Evolutionary conservation across 2,329 filamentous ascomycete genomes (phyloP), one percentile per base, ranked within the genome.

Genomic region (Cryphonectria parasitica): DNA sequence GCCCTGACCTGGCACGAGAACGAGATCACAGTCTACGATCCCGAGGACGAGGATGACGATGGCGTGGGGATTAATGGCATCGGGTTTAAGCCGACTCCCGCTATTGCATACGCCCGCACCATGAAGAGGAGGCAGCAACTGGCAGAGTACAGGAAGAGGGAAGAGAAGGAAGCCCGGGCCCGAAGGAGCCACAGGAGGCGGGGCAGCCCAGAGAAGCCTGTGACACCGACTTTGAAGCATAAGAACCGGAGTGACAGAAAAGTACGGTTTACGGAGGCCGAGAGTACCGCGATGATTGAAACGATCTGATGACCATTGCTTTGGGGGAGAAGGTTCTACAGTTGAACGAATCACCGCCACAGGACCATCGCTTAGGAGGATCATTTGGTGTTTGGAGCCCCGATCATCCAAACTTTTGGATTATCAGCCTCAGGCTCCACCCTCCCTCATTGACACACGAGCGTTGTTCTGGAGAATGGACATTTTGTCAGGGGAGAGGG

Each of bases 1-100:
- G 84, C 88, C 2, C 81, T 91, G 67, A 91, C 89, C 1, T 91
- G 89, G 89, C 88, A 89, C 75, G 88, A 90, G 73, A 86, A 91
- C 74, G 89, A 91, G 76, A 91, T 91, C 72, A 91, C 89, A 1
- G 83, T 90, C 39, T 89, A 91, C 77, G 87, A 90, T 74, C 87
- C 88, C 0, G 82, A 88, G 56, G 89, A 91, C 76, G 84, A 87
- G 73, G 89, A 91, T 73, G 89, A 91, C 75, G 89, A 91, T 75
- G 89, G 89, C 66, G 87, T 86, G 3, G 89, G 89, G 31, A 88
- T 91, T 75, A 91, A 91, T 77, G 89, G 89, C 6, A 88, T 91
- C 71, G 89, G 89, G 0, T 91, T 91, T 80, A 88, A 85, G 75
- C 89, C 89, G 2, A 90, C 88, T 0, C 83, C 89, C 7, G 88